Percentiles rank a stretch among this genome's conserved stretches.
Evolutionary conservation across 2,329 filamentous ascomycete species (phyloP).

Genomic region (Colletotrichum noveboracense): DNA sequence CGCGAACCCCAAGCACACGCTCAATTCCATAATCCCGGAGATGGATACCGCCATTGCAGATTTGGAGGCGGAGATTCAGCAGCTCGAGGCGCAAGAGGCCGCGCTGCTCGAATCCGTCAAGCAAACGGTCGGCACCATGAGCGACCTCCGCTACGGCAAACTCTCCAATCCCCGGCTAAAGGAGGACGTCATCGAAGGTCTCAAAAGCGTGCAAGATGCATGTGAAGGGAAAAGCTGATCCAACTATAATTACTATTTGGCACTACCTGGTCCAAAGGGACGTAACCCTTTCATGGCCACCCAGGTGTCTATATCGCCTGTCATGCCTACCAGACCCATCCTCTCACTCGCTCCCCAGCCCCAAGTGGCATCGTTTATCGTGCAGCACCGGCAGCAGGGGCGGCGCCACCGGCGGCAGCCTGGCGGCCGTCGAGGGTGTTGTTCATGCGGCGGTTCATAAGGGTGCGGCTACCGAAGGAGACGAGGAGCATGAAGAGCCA

Average conservation of each 20-base stretch:
- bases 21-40: constrained; percentile 69
- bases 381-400: constrained; percentile 1
- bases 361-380: not conserved
- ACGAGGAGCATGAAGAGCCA: constrained; percentile 82
- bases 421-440: constrained; percentile 2
- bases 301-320: not conserved
- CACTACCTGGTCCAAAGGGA: constrained; percentile 12
- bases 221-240: constrained; percentile 57
- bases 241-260: constrained; percentile 24
- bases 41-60: constrained; percentile 70
- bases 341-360: not conserved
- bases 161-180: constrained; percentile 68
- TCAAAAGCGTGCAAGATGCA: constrained; percentile 67
- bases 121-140: constrained; percentile 73
- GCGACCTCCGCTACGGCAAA: constrained; percentile 82
- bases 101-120: constrained; percentile 65
- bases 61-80: constrained; percentile 71
- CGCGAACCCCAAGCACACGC: constrained; percentile 60
- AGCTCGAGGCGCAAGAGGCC: constrained; percentile 69
- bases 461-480: constrained; percentile 73
- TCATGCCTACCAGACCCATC: not conserved
- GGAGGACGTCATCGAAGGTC: constrained; percentile 70
- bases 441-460: constrained; percentile 61
- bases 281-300: not conserved
- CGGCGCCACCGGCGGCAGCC: not conserved